These are phyloP conservation scores for Setomelanomma holmii DNA, from an alignment of 2,329 filamentous ascomycete species.

Conservation along the genomic window DNA sequence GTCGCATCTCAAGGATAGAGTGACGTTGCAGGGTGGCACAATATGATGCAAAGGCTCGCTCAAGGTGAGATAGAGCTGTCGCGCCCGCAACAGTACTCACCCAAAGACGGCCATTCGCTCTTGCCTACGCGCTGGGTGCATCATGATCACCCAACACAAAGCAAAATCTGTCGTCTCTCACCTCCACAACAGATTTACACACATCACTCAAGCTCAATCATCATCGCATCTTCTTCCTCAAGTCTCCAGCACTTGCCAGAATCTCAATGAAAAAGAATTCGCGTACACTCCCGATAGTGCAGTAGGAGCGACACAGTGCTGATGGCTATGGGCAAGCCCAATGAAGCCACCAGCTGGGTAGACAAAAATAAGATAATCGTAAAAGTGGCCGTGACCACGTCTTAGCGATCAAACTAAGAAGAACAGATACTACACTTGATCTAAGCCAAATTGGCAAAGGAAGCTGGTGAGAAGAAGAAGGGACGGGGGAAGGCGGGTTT, in stretches of 20 bases:
- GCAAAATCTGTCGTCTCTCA: no score
- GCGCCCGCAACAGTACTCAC: no score
- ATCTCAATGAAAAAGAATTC: constrained; percentile 55
- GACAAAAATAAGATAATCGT: constrained; percentile 70
- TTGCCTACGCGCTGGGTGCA: no score
- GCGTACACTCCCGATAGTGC: constrained; percentile 78
- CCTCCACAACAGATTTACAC: no score
- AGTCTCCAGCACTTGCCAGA: no score
- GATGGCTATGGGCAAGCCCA: constrained; percentile 71
- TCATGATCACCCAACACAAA: no score
- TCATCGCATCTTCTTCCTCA: no score
- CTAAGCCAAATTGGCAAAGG: constrained; percentile 18
- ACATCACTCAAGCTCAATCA: no score
- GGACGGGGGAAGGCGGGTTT: constrained; percentile 13
- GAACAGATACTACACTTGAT: constrained; percentile 74
- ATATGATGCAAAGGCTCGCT: background rate
- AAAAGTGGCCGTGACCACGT: constrained; percentile 71
- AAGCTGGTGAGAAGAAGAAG: constrained; percentile 43
- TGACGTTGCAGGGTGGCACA: background rate
- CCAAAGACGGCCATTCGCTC: no score
- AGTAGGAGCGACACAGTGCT: constrained; percentile 77
- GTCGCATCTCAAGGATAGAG: background rate
- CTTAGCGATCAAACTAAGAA: constrained; percentile 98
- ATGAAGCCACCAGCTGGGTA: constrained; percentile 54
- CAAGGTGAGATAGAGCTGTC: no score